Evolutionary conservation across 345 rosid species (phyloP).

Genomic region (Citrus reticulata): DNA sequence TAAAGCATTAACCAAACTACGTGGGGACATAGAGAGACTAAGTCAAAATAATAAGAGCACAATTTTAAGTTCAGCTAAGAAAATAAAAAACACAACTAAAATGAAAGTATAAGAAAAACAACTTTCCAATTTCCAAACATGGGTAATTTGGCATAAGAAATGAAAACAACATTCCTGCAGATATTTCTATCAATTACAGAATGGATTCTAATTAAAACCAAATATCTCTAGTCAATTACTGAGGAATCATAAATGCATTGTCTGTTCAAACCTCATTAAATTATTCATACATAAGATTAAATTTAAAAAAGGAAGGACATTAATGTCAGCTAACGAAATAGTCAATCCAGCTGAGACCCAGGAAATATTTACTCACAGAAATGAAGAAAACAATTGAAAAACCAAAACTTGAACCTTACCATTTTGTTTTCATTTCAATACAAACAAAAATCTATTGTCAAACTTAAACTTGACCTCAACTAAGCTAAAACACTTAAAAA

Average conservation of each 20-base stretch:
- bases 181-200: background rate
- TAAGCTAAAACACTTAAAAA: background rate
- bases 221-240: background rate
- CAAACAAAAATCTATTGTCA: background rate
- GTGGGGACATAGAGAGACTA: slow-evolving; percentile 23
- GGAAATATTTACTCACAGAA: background rate
- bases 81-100: slow-evolving; percentile 1
- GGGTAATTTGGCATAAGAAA: background rate
- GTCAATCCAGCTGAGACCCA: slow-evolving; percentile 10
- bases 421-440: background rate
- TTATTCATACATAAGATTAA: background rate
- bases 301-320: background rate
- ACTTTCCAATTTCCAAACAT: background rate
- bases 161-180: background rate
- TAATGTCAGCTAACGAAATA: background rate
- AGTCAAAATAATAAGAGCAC: background rate
- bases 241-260: background rate
- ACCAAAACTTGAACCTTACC: background rate
- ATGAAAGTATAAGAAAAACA: background rate
- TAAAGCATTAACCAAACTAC: slow-evolving; percentile 23
- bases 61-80: slow-evolving; percentile 17
- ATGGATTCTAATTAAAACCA: background rate
- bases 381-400: background rate
- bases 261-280: background rate
- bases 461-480: slow-evolving; percentile 4